Percentiles rank a stretch among this genome's conserved stretches.
Evolutionary conservation across 1,284 basidiomycete species (phyloP).

Genomic region (Hymenochaete sp.): DNA sequence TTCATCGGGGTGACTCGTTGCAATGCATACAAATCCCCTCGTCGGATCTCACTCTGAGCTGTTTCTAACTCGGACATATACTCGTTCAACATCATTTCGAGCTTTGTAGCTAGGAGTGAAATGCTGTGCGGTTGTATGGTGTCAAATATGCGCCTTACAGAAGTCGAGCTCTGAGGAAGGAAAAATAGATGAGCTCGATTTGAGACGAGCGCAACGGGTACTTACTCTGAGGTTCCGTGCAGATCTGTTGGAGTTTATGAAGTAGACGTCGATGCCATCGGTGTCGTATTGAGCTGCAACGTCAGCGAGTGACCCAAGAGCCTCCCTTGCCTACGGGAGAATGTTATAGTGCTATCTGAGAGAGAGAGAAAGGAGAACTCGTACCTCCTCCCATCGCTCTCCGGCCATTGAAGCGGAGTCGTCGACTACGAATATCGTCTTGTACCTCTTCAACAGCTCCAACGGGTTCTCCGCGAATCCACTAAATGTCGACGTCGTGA

Average conservation of each 20-base stretch:
- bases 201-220: constrained; percentile 6
- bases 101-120: constrained; percentile 42
- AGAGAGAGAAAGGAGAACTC: constrained; percentile 1
- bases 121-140: constrained; percentile 34
- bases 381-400: constrained; percentile 39
- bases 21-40: constrained; percentile 25
- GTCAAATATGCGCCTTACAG: constrained; percentile 35
- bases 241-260: constrained; percentile 32
- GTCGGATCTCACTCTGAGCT: constrained; percentile 26
- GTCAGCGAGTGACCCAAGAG: constrained; percentile 35
- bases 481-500: neutral
- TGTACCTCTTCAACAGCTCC: constrained; percentile 32
- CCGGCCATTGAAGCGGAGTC: constrained; percentile 51
- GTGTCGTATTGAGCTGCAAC: constrained; percentile 36
- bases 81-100: constrained; percentile 37
- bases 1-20: constrained; percentile 46
- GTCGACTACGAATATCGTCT: constrained; percentile 49
- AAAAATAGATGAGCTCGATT: neutral
- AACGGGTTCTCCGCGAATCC: constrained; percentile 16
- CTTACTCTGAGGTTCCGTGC: constrained; percentile 32
- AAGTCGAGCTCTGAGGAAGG: constrained; percentile 23
- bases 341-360: too few relatives aligned
- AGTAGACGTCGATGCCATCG: constrained; percentile 44
- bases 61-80: constrained; percentile 40
- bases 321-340: constrained; percentile 36